Evolutionary conservation across 2,329 filamentous ascomycete genomes (phyloP), one percentile per base, ranked within the genome.

Genomic region (Trichoderma cornu-damae): DNA sequence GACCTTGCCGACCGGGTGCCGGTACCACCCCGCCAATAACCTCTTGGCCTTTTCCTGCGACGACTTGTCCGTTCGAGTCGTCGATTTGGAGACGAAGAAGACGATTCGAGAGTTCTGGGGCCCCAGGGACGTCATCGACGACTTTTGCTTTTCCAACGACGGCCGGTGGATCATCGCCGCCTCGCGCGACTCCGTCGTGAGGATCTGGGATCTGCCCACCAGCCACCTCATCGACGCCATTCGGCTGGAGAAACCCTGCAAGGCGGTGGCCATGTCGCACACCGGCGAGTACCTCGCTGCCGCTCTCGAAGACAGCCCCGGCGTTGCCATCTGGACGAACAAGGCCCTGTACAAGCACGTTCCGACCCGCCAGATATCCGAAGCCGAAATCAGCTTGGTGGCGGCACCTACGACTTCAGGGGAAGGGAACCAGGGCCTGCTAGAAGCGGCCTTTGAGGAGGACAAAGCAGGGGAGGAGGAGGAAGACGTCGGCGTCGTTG

Each of bases 281-380:
- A 96, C 90, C 0, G 94, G 93, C 12, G 94, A 99, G 67, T 97
- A 91, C 66, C 81, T 99, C n/a, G 94, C 94, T 3, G 94, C 92
- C 3, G 88, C 91, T 0, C 86, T 91, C 53, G 84, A 90, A 54
- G 88, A 87, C 58, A 85, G 87, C 61, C 82, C 96, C 1, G 94
- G 94, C 11, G 87, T 99, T n/a, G 87, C 90, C 64, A 83, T 99
- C 47, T 99, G 94, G 93, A 96, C 90, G 20, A 99, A 99, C 73
- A 89, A 89, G 67, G 87, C 88, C 0, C 78, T 97, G 1, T 99
- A 96, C 77, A 89, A 86, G 57, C 91, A 96, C 65, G 85, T 96
- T 0, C 87, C 92, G 0, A 95, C 91, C 1, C 81, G 88, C 18
- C 89, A 94, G 65, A 88, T 99, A 59, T 86, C 88, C 3, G 90